phyloP scores from a whole-genome alignment of 495 filamentous ascomycete species.

The Neurospora sp. region DNA sequence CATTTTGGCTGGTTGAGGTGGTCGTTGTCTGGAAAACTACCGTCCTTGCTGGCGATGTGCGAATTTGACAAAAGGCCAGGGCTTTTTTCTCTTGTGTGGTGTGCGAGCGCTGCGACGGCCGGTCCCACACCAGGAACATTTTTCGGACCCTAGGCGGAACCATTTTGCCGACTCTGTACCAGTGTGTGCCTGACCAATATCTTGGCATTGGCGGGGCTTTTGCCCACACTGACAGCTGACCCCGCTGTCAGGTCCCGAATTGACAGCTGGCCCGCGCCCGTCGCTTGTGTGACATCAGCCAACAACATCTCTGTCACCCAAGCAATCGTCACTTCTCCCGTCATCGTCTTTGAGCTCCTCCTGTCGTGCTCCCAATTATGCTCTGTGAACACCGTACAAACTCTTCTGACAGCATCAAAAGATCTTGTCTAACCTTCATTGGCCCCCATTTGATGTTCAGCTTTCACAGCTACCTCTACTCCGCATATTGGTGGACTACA shows the following conservation, averaged over 20 bases:
- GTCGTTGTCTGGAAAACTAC: conserved; percentile 13
- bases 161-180: conserved; percentile 15
- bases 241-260: background rate
- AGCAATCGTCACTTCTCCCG: background rate
- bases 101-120: background rate
- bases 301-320: background rate
- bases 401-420: background rate
- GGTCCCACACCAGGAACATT: background rate
- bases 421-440: background rate
- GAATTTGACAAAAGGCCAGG: conserved; percentile 24
- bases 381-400: background rate
- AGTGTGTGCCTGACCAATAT: background rate
- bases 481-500: background rate
- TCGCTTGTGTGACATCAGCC: background rate
- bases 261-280: background rate
- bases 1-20: conserved; percentile 55
- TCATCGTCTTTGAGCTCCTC: background rate
- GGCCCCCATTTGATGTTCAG: background rate
- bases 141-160: conserved; percentile 19
- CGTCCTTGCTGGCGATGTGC: conserved; percentile 14
- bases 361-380: background rate
- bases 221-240: background rate
- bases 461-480: background rate
- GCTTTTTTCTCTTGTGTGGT: conserved; percentile 20
- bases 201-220: background rate